Evolutionary conservation across 164 flowering plant species (phyloP).

Genomic region (Sextonia rubra): DNA sequence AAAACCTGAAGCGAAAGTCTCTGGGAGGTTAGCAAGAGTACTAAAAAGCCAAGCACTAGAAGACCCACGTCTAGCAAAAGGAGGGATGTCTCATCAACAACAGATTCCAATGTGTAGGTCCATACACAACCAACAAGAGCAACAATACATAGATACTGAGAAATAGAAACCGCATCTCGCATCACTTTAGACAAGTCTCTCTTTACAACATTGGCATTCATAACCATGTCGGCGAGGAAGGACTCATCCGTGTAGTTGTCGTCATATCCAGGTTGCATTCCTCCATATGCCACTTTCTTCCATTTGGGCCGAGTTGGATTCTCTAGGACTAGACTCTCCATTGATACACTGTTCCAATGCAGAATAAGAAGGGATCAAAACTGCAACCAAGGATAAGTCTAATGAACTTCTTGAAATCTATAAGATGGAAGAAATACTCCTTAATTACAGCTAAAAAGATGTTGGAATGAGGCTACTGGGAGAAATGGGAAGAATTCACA

Average conservation of each 20-base stretch:
- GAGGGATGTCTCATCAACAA: conserved; percentile 53
- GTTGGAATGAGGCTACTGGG: too few species aligned
- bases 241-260: conserved; percentile 90
- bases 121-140: conserved; percentile 85
- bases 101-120: conserved; percentile 59
- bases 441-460: too few species aligned
- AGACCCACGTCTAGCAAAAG: conserved; percentile 58
- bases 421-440: too few species aligned
- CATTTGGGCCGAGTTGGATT: conserved; percentile 42
- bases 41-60: conserved; percentile 64
- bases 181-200: conserved; percentile 46
- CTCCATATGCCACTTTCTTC: conserved; percentile 99
- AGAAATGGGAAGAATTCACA: too few species aligned
- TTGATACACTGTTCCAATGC: not conserved
- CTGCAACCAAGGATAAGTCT: not conserved
- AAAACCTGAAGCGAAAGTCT: conserved; percentile 53
- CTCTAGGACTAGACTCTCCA: conserved; percentile 18
- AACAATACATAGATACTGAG: conserved; percentile 86
- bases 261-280: conserved; percentile 96
- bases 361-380: not conserved
- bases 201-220: conserved; percentile 85
- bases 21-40: conserved; percentile 62
- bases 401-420: not conserved
- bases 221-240: conserved; percentile 89
- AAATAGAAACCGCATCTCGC: conserved; percentile 52